Evolutionary conservation across 495 filamentous ascomycete species (phyloP), one percentile per base, ranked within the genome.

Genomic region (Extremus antarcticus): DNA sequence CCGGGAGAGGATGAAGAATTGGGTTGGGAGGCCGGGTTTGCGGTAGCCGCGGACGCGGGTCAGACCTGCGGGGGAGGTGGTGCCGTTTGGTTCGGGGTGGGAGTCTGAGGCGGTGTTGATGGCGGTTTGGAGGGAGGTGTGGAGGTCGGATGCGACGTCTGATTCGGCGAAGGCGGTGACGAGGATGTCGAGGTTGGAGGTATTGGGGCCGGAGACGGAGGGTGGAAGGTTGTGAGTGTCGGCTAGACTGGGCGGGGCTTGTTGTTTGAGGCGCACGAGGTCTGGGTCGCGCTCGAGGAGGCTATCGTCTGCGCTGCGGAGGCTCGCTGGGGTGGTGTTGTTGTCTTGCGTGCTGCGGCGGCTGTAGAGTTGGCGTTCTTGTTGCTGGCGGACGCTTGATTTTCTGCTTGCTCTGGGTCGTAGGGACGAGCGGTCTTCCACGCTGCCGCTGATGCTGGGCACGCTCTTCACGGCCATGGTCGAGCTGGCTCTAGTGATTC

Each of bases 331-430:
- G 13, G 68, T 66, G 47, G 62, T 57, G 43, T 73, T 75, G 20
- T 54, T 40, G 1, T 62, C 59, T 1, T 17, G n/a, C 3, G 55
- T 58, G 65, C 82, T 87, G 62, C 86, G 87, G 9, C 90, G 81
- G 2, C 90, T 95, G 63, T 84, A 99, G 10, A 99, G 81, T 63
- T 94, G 86, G 21, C 86, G 76, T 60, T 95, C 92, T 65, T 99
- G 92, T 50, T 83, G 82, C 52, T 84, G 76, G 57, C 81, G 85
- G 29, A 96, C 73, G 2, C 88, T 94, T 32, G 87, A 80, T 25
- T 78, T 79, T 11, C 88, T 81, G 59, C 81, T 83, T 50, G 63
- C 71, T 63, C 75, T 82, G 0, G 87, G 87, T 40, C 85, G 78
- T 7, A 77, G 63, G 2, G 66, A 49, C 84, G 25, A 52, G 1